Conservation (phyloP, 2,329 filamentous ascomycete species). For the Tolypocladium capitatum region DNA sequence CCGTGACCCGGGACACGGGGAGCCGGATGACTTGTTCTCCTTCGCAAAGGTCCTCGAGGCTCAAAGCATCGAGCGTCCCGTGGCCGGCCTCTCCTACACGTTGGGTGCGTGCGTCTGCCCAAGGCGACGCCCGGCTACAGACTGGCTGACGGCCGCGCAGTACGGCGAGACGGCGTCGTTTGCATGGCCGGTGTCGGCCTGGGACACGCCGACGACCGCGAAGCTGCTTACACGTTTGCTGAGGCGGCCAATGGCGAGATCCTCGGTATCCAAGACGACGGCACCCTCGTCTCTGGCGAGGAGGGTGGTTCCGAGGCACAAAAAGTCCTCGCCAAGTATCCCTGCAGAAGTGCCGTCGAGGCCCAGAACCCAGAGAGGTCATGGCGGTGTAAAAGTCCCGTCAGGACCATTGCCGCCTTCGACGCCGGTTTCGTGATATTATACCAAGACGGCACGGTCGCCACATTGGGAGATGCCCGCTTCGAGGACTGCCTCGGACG, state of each 20-base stretch:
- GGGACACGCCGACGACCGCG: not conserved
- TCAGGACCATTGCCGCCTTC: slow-evolving; percentile 31
- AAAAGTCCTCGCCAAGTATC: slow-evolving; percentile 9
- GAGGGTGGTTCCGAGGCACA: not conserved
- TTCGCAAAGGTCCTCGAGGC: slow-evolving; percentile 31
- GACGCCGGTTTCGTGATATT: slow-evolving; percentile 36
- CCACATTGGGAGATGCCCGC: slow-evolving; percentile 44
- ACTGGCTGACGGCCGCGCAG: slow-evolving; percentile 5
- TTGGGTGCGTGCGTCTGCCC: slow-evolving; percentile 23
- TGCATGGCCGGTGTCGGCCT: slow-evolving; percentile 10
- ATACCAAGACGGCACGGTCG: slow-evolving; percentile 28
- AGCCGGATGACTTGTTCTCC: slow-evolving; percentile 30
- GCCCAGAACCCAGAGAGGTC: slow-evolving; percentile 1
- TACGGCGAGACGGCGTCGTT: slow-evolving; percentile 8
- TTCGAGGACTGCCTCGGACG: slow-evolving; percentile 45
- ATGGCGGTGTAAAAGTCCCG: slow-evolving; percentile 11
- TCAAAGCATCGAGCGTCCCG: slow-evolving; percentile 19
- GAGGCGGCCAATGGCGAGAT: slow-evolving; percentile 8
- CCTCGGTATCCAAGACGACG: slow-evolving; percentile 1
- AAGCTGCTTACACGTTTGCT: slow-evolving; percentile 2
- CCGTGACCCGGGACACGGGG: slow-evolving; percentile 5
- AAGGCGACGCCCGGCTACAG: not conserved
- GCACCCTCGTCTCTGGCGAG: too few relatives aligned
- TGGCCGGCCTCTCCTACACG: slow-evolving; percentile 29
- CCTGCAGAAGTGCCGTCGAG: slow-evolving; percentile 10